Base-by-base conservation (phyloP, 1,139 yeast species). In the Kurtzmaniella quercitrusa region DNA sequence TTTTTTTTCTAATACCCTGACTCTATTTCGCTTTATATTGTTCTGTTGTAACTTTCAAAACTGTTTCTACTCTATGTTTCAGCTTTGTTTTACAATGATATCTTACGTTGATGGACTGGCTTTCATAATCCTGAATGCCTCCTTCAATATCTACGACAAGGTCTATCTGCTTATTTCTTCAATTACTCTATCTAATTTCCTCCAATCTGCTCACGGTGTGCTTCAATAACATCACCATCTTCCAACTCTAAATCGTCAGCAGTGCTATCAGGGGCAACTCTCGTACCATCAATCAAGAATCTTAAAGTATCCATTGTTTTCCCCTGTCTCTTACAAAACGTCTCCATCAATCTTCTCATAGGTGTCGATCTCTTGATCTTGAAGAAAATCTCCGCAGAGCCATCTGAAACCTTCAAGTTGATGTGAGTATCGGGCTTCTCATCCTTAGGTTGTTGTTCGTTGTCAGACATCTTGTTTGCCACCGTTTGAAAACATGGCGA, bases 261-360 rank as follows among this genome's bases (percentile, higher is more conserved):
- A 2, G 98, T 93, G 57, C 88, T 90, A 48, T 84, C 90, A 14
- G 93, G 87, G 48, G 79, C 77, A 50, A 94, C 83, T 60, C 98
- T 82, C 55, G 89, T 85, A 49, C 99, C 99, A 56, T 94, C 98
- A 59, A 85, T 85, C 59, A 93, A 73, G 65, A 94, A 94, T 63
- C 98, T 81, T 62, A 94, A 74, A 39, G 93, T 81, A 56, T 79
- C 81, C 63, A 85, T 70, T 52, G 85, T 82, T 63, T 91, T 93
- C 42, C 98, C 98, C 62, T 93, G 96, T 73, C 98, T 86, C 70
- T 91, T 91, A 65, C 98, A 94, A 65, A 91, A 94, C 6, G 98
- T 96, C 60, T 93, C 98, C 91, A 94, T 93, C 56, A 94, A 81
- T 71, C 96, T 87, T 66, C 82, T 87, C 75, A 94, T 76, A 39